Percentiles rank a stretch among this genome's conserved stretches.
phyloP scores from a whole-genome alignment of 2,329 filamentous ascomycete genomes.

The Tricladium varicosporioides region DNA sequence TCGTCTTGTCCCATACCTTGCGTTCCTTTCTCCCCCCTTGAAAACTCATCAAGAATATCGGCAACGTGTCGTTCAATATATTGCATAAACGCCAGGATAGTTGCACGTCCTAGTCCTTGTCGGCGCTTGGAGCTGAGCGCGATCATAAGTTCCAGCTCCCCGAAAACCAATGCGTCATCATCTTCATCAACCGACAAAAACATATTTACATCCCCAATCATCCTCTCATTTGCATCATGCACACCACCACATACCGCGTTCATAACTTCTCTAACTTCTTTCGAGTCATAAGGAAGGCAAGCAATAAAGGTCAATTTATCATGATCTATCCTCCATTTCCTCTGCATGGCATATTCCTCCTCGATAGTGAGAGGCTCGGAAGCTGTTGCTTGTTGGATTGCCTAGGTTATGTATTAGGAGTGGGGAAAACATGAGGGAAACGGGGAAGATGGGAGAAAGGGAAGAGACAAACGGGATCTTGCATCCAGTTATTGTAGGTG shows the following conservation, averaged over 20 bases:
- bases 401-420: conserved; percentile 40
- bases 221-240: conserved; percentile 53
- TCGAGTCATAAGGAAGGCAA: conserved; percentile 43
- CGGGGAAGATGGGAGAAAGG: background rate
- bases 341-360: conserved; percentile 88
- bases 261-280: background rate
- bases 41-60: conserved; percentile 46
- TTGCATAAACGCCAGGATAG: conserved; percentile 64
- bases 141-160: conserved; percentile 87
- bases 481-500: conserved; percentile 89
- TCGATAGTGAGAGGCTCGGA: conserved; percentile 78
- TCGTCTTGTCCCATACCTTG: conserved; percentile 45
- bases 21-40: background rate
- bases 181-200: conserved; percentile 62
- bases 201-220: conserved; percentile 77
- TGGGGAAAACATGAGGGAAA: background rate
- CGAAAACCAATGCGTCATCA: conserved; percentile 48
- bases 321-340: conserved; percentile 74
- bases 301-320: conserved; percentile 95
- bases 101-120: conserved; percentile 62
- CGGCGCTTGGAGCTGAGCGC: conserved; percentile 57
- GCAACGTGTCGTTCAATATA: conserved; percentile 60
- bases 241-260: conserved; percentile 4
- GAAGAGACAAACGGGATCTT: conserved; percentile 38
- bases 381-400: conserved; percentile 79